A percentile compares a stretch with the other conserved stretches of the same genome.
phyloP scores from a whole-genome alignment of 1,284 basidiomycete genomes.

The Dichomitus squalens region DNA sequence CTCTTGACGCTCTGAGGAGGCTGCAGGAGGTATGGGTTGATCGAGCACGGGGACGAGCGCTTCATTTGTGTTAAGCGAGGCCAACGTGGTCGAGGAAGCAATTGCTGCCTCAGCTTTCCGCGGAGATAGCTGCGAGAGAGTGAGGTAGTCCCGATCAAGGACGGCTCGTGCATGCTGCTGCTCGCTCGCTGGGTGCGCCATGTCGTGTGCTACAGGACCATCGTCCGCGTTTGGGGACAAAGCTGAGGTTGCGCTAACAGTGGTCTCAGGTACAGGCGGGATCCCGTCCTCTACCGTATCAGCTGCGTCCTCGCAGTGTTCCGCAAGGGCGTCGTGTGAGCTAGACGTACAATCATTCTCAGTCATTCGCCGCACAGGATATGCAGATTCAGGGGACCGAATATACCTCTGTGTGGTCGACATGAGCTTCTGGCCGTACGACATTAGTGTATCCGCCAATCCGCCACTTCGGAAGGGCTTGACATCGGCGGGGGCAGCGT shows the following conservation, averaged over 20 bases:
- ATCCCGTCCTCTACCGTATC: not conserved
- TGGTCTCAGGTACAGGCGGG: not conserved
- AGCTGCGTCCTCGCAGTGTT: not conserved
- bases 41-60: constrained; percentile 8
- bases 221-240: not conserved
- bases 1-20: constrained; percentile 1
- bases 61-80: constrained; percentile 3
- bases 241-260: not conserved
- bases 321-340: not conserved
- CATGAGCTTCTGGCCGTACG: constrained; percentile 25
- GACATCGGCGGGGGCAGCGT: constrained; percentile 3
- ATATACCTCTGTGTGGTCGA: constrained; percentile 20
- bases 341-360: not conserved
- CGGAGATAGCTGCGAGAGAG: constrained; percentile 27
- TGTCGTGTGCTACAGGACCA: not conserved
- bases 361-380: not conserved
- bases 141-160: constrained; percentile 11
- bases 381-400: not conserved
- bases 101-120: constrained; percentile 8
- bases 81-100: constrained; percentile 4
- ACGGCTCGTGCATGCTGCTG: not conserved
- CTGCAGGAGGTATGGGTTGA: not conserved
- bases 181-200: not conserved
- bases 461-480: constrained; percentile 16
- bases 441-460: constrained; percentile 28